A percentile compares a stretch with the other conserved stretches of the same genome.
Evolutionary conservation across 2,329 filamentous ascomycete species (phyloP).

Genomic region (Dothideomycetes sp.): DNA sequence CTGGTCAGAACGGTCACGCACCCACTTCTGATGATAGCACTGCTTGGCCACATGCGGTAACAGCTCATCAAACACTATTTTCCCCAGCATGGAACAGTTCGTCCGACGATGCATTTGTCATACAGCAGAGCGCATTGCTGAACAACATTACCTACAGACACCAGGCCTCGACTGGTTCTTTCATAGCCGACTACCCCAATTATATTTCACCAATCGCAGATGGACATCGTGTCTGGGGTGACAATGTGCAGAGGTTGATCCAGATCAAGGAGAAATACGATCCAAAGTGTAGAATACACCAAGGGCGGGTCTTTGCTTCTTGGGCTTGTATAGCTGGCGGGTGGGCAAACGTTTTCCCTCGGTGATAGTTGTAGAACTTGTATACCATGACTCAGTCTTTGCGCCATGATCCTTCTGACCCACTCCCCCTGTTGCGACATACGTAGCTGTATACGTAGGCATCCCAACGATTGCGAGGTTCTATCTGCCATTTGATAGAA

Average conservation of each 20-base stretch:
- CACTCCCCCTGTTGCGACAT: no score
- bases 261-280: conserved; percentile 16
- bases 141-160: conserved; percentile 12
- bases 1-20: conserved; percentile 10
- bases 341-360: conserved; percentile 14
- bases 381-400: no score
- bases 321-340: conserved; percentile 7
- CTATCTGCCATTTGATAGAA: no score
- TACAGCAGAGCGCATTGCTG: background rate
- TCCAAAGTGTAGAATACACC: conserved; percentile 13
- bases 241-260: conserved; percentile 14
- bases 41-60: conserved; percentile 12
- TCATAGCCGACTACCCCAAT: conserved; percentile 15
- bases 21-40: conserved; percentile 9
- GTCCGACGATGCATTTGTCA: conserved; percentile 7
- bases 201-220: conserved; percentile 14
- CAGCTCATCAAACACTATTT: conserved; percentile 14
- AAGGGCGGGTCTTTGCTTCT: conserved; percentile 15
- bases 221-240: conserved; percentile 9
- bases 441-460: no score
- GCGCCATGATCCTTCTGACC: no score
- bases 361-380: no score
- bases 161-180: conserved; percentile 1
- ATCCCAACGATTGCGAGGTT: no score
- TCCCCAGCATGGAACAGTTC: conserved; percentile 11